phyloP scores from a whole-genome alignment of 2,329 filamentous ascomycete species.

The Aspergillus uvarum region DNA sequence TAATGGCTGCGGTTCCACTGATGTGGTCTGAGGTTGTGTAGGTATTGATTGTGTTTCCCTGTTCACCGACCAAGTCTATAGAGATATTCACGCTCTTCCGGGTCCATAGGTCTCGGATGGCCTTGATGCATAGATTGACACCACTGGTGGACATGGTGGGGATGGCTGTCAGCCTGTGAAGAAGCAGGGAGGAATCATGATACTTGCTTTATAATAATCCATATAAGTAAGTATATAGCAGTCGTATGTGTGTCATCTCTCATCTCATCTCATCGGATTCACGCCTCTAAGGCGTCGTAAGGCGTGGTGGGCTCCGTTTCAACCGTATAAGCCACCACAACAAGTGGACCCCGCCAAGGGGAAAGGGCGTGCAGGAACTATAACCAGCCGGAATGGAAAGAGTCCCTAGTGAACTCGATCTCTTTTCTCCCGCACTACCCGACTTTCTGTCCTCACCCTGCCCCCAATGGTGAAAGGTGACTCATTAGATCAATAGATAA shows the following conservation, averaged over 20 bases:
- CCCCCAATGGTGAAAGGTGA: too few species aligned
- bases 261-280: background rate
- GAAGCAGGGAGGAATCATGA: background rate
- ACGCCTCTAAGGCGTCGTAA: background rate
- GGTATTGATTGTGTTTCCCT: background rate
- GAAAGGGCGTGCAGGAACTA: background rate
- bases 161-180: background rate
- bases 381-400: constrained; percentile 21
- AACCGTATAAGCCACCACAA: background rate
- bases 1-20: background rate
- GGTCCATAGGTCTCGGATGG: background rate
- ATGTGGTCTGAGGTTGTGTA: background rate
- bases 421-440: too few species aligned
- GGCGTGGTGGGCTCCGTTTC: background rate
- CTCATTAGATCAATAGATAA: too few species aligned
- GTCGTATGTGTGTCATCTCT: background rate
- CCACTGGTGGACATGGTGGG: background rate
- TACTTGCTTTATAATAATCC: background rate
- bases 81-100: background rate
- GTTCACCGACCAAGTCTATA: background rate
- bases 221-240: background rate
- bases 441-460: too few species aligned
- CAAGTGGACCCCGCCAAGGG: background rate
- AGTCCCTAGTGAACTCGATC: too few species aligned
- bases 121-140: background rate